phyloP scores from a whole-genome alignment of 2,329 filamentous ascomycete species.

The Lasiodiplodia sp. region DNA sequence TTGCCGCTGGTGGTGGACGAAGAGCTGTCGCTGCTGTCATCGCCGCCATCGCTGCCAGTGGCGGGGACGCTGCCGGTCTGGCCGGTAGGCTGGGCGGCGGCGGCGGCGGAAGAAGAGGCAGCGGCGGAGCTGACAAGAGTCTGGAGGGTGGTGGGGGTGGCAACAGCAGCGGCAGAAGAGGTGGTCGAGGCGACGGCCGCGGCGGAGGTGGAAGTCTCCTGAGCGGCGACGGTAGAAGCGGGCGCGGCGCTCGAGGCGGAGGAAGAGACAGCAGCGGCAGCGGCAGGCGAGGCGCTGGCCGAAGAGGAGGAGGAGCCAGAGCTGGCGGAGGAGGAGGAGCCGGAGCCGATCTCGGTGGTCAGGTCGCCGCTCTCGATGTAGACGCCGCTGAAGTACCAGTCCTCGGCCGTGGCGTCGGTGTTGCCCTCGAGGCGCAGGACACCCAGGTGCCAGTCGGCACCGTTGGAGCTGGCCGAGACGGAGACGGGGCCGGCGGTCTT shows the following conservation, averaged over 20 bases:
- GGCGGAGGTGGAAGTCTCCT: conserved; percentile 7
- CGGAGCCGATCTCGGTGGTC: conserved; percentile 35
- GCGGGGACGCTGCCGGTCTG: conserved; percentile 22
- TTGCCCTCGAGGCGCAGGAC: conserved; percentile 69
- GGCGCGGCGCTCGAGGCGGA: conserved; percentile 11
- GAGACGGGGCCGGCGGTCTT: conserved; percentile 68
- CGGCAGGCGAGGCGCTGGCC: not conserved
- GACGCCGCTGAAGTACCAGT: conserved; percentile 75
- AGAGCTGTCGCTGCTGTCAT: not conserved
- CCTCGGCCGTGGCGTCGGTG: conserved; percentile 62
- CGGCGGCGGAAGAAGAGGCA: not conserved
- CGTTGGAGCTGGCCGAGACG: conserved; percentile 69
- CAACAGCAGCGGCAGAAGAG: not conserved
- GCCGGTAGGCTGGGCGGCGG: conserved; percentile 16
- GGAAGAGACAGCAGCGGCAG: not conserved
- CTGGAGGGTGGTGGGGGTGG: conserved; percentile 20
- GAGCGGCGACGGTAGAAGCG: not conserved
- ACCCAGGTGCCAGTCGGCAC: conserved; percentile 76
- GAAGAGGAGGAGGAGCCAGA: conserved; percentile 18
- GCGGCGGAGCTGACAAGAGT: not conserved
- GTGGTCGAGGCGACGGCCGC: conserved; percentile 7
- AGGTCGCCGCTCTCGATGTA: conserved; percentile 68
- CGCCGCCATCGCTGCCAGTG: not conserved
- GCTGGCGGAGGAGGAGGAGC: conserved; percentile 11
- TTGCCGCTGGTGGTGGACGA: conserved; percentile 1